Conservation (phyloP, 2,329 filamentous ascomycete genomes). For the Beauveria sp. region DNA sequence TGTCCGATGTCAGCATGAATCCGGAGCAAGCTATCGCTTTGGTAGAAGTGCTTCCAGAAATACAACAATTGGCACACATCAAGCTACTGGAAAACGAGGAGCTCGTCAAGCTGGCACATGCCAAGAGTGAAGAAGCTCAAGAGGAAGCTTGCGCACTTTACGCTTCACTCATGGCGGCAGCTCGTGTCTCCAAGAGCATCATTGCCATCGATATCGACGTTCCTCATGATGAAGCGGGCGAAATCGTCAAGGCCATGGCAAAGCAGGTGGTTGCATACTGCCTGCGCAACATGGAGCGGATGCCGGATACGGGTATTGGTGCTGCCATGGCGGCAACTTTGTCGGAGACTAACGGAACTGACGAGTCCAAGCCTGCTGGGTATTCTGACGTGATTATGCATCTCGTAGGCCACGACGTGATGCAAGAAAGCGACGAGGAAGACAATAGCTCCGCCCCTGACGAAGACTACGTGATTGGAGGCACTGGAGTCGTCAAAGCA, state of each 20-base stretch:
- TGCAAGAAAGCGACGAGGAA: slow-evolving; percentile 45
- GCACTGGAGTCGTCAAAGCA: slow-evolving; percentile 91
- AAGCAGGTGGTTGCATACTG: slow-evolving; percentile 95
- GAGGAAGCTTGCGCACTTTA: slow-evolving; percentile 94
- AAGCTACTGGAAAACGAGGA: slow-evolving; percentile 77
- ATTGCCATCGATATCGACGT: slow-evolving; percentile 90
- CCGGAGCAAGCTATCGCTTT: slow-evolving; percentile 86
- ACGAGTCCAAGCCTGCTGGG: slow-evolving; percentile 25
- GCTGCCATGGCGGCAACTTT: slow-evolving; percentile 36
- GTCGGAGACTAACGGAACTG: slow-evolving; percentile 28
- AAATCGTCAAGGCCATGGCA: slow-evolving; percentile 84
- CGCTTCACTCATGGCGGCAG: slow-evolving; percentile 81
- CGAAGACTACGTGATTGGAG: slow-evolving; percentile 92
- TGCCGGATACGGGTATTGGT: slow-evolving; percentile 58
- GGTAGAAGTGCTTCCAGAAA: slow-evolving; percentile 83
- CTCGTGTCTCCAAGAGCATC: slow-evolving; percentile 73
- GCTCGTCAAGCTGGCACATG: slow-evolving; percentile 62
- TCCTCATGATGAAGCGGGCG: slow-evolving; percentile 71
- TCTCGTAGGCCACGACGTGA: slow-evolving; percentile 65
- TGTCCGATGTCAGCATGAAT: slow-evolving; percentile 75
- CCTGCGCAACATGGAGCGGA: slow-evolving; percentile 79
- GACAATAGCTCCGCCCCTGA: slow-evolving; percentile 68
- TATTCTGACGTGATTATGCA: slow-evolving; percentile 80
- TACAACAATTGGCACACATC: slow-evolving; percentile 72
- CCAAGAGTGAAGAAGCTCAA: slow-evolving; percentile 69